Conservation (phyloP, 2,329 filamentous ascomycete genomes). For the Alternaria brassicae region DNA sequence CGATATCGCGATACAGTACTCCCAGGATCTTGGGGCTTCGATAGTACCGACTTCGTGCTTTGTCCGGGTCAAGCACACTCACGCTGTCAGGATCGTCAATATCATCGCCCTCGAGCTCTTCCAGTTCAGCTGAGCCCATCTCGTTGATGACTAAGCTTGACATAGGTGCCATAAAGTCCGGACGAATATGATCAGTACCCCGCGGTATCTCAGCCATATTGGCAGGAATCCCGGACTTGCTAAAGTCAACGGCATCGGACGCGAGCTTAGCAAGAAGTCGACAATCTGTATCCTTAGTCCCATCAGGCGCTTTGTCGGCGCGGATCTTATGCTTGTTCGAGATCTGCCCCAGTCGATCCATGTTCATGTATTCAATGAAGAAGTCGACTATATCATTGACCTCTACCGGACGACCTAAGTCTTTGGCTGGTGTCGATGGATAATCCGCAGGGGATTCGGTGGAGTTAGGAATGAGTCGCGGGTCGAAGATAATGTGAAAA, state of each 20-base stretch:
- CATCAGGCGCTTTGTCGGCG: conserved; percentile 46
- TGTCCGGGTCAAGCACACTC: conserved; percentile 53
- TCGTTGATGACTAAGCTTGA: conserved; percentile 50
- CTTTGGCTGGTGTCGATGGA: conserved; percentile 61
- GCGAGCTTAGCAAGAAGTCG: conserved; percentile 51
- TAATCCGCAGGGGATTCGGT: conserved; percentile 73
- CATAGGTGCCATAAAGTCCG: conserved; percentile 63
- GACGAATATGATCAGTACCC: conserved; percentile 42
- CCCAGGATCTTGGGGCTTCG: conserved; percentile 73
- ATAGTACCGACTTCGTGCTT: conserved; percentile 64
- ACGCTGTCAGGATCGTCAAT: conserved; percentile 47
- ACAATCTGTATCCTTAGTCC: conserved; percentile 43
- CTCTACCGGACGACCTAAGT: conserved; percentile 68
- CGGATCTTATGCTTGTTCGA: conserved; percentile 52
- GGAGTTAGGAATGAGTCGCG: conserved; percentile 53
- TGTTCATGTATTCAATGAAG: conserved; percentile 67
- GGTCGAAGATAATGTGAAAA: conserved; percentile 81
- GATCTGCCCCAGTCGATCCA: conserved; percentile 53
- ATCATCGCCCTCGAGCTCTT: conserved; percentile 39
- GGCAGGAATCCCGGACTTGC: conserved; percentile 32
- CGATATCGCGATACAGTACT: conserved; percentile 72
- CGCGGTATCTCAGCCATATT: conserved; percentile 26
- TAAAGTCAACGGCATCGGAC: conserved; percentile 43
- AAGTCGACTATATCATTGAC: conserved; percentile 76
- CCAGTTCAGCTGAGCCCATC: conserved; percentile 30